These are phyloP conservation scores for Phytophthora sansomeana DNA, from an alignment of 352 stramenopile species.

Conservation along the genomic window DNA sequence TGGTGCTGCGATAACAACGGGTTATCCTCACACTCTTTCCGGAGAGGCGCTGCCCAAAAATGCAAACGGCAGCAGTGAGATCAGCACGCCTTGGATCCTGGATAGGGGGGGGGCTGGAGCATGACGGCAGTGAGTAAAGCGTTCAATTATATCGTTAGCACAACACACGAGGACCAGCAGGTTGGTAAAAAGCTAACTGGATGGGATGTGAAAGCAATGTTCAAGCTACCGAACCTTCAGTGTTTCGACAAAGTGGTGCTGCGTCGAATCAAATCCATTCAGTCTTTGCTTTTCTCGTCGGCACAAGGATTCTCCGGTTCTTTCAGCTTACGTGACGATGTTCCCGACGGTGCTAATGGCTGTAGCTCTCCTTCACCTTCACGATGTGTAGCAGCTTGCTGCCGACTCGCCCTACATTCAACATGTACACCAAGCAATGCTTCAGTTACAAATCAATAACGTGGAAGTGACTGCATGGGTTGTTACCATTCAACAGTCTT, in stretches of 20 bases:
- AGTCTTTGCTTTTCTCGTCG: neutral
- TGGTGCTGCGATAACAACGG: too few relatives aligned
- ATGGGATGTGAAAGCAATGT: neutral
- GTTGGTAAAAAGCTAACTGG: slow-evolving; percentile 8
- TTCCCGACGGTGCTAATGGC: slow-evolving; percentile 1
- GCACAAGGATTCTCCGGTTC: neutral
- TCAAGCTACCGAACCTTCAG: neutral
- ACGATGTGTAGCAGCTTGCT: neutral
- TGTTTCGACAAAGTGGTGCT: neutral
- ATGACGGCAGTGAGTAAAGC: too few relatives aligned
- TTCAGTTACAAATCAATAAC: neutral
- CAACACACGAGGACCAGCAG: slow-evolving; percentile 10
- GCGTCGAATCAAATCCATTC: neutral
- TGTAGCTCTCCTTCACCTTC: neutral
- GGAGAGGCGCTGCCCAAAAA: too few relatives aligned
- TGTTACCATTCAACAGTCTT: neutral
- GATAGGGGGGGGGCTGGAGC: too few relatives aligned
- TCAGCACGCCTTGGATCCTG: too few relatives aligned
- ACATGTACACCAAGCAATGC: neutral
- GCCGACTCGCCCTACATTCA: slow-evolving; percentile 3
- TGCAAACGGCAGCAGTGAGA: too few relatives aligned
- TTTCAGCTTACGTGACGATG: slow-evolving; percentile 1
- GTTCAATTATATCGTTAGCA: slow-evolving; percentile 24
- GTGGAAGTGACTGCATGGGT: neutral
- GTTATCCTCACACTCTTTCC: too few relatives aligned